phyloP scores from a whole-genome alignment of 805 yeast genomes.

The Saturnispora dispora region DNA sequence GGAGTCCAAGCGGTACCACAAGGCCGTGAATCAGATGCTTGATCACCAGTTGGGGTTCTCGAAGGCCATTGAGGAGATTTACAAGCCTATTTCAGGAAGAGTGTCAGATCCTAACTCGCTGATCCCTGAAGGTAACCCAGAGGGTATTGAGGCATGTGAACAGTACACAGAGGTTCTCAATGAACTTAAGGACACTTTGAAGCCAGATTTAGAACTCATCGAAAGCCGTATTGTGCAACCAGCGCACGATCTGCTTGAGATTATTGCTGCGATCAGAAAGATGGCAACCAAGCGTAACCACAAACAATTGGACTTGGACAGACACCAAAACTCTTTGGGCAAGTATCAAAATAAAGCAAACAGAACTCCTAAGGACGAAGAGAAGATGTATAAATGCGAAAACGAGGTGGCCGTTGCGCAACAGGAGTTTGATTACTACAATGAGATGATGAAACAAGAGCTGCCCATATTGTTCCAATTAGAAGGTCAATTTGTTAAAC shows the following conservation, averaged over 20 bases:
- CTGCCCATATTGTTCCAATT: constrained; percentile 79
- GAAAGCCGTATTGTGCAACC: constrained; percentile 86
- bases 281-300: constrained; percentile 95
- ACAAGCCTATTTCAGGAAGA: constrained; percentile 91
- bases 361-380: constrained; percentile 81
- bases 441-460: constrained; percentile 87
- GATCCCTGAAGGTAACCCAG: constrained; percentile 89
- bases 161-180: constrained; percentile 82
- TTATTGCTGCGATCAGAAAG: constrained; percentile 76
- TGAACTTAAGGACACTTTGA: constrained; percentile 74
- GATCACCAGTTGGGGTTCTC: constrained; percentile 91
- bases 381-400: constrained; percentile 78
- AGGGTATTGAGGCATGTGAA: constrained; percentile 90
- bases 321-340: constrained; percentile 60
- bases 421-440: constrained; percentile 93
- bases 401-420: constrained; percentile 85
- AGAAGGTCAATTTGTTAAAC: constrained; percentile 88
- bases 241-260: constrained; percentile 78
- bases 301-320: constrained; percentile 88
- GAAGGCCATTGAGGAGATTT: constrained; percentile 91
- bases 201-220: constrained; percentile 88
- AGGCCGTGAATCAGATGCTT: constrained; percentile 89
- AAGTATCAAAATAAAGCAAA: constrained; percentile 80
- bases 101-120: constrained; percentile 82
- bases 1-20: constrained; percentile 83